phyloP scores from a whole-genome alignment of 352 stramenopile genomes.

The Globisporangium perplexum region DNA sequence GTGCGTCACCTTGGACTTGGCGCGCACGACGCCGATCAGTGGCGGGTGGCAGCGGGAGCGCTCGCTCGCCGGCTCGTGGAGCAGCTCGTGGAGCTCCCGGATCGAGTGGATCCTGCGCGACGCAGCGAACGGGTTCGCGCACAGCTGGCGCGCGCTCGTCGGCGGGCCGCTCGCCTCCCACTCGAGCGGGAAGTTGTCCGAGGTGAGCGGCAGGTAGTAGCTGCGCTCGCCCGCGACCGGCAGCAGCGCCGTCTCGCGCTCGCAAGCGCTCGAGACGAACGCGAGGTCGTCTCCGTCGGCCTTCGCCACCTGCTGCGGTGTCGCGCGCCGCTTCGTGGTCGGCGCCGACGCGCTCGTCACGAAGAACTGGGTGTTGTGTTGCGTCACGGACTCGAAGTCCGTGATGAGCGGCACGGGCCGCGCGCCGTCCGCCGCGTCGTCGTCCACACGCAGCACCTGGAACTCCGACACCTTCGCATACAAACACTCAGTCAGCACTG shows the following conservation, averaged over 20 bases:
- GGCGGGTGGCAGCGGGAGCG: constrained; percentile 10
- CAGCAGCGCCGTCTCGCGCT: constrained; percentile 37
- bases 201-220: constrained; percentile 54
- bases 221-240: constrained; percentile 35
- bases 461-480: constrained; percentile 5
- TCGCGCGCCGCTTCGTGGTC: not conserved
- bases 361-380: constrained; percentile 2
- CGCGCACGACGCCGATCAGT: constrained; percentile 44
- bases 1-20: constrained; percentile 54
- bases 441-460: not conserved
- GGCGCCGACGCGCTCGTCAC: not conserved
- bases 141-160: constrained; percentile 11
- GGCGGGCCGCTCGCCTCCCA: constrained; percentile 10
- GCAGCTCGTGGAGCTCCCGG: constrained; percentile 16
- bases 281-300: constrained; percentile 14
- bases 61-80: constrained; percentile 1
- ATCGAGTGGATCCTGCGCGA: constrained; percentile 15
- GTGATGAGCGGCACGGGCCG: constrained; percentile 19
- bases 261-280: constrained; percentile 29
- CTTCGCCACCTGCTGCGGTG: not conserved
- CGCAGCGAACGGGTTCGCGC: constrained; percentile 18
- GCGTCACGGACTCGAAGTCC: constrained; percentile 6
- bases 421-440: not conserved
- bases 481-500: not conserved
- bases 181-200: constrained; percentile 45